Base-by-base conservation (phyloP, 345 rosid species). In the Carallia pectinifolia region DNA sequence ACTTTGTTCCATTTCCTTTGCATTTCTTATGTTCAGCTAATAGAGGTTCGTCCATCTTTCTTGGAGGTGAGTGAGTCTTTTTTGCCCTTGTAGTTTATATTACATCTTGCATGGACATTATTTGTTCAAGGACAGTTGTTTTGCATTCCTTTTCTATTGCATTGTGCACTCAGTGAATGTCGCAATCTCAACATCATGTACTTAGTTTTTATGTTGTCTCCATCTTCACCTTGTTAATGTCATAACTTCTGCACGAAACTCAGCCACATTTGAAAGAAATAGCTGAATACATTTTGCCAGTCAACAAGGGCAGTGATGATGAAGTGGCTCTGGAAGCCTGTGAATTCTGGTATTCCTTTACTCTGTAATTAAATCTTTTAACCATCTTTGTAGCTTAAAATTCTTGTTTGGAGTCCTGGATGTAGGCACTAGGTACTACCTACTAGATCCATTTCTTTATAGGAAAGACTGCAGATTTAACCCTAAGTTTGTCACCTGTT, bases 251-350 rank as follows among this genome's bases (percentile, higher is more conserved):
- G 33, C 53, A 55, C 52, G 60, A 10, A 47, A 55, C 72, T 74
- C 89, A 90, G 99, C 93, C 90, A n/a, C 93, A 90, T 81, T 65
- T 92, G 81, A 90, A 83, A 79, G 85, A 88, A 75, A 80, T 95
- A 73, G 82, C 83, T 74, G 97, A 89, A 72, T 89, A 86, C 79
- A 90, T 92, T 77, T 71, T 95, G 85, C 96, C 84, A 95, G 96
- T 89, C 72, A 95, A 88, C 88, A 92, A 84, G 79, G 97, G 90
- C 71, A 65, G 79, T 62, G 96, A 95, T 65, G 99, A 87, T 31
- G 99, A 92, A 76, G 97, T 95, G 71, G 90, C 94, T 68, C 97
- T 95, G 68, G 99, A 95, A 84, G 92, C 99, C 53, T 89, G 97
- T 75, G 99, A 95, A 87, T 92, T 90, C 75, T 95, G 97, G 97